Percentiles rank a stretch among this genome's conserved stretches.
These are phyloP conservation scores for Bonia amplexicaulis DNA, from an alignment of 176 grass and related monocot genomes.

Conservation along the genomic window DNA sequence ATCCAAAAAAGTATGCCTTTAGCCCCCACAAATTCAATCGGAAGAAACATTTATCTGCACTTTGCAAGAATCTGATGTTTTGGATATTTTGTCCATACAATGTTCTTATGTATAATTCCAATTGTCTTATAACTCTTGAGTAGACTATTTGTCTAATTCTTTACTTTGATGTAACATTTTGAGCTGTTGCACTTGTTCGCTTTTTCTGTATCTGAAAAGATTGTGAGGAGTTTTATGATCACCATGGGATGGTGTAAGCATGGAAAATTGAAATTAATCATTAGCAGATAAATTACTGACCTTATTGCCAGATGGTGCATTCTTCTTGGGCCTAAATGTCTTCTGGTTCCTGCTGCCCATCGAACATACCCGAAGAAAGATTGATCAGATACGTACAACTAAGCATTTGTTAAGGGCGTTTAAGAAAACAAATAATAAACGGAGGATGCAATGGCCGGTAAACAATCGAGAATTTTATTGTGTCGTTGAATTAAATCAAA, in stretches of 20 bases:
- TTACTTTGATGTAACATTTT: not conserved
- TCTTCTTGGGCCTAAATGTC: constrained; percentile 98
- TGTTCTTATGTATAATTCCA: not conserved
- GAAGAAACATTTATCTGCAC: not conserved
- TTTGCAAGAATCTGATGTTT: not conserved
- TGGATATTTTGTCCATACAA: not conserved
- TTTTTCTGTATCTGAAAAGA: not conserved
- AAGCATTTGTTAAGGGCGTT: not conserved
- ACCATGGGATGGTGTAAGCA: not conserved
- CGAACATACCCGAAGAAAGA: not conserved
- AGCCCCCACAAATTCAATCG: not conserved
- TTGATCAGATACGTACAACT: not conserved
- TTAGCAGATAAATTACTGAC: constrained; percentile 1
- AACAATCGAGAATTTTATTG: not conserved
- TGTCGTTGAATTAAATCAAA: not conserved
- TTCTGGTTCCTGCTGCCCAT: constrained; percentile 66
- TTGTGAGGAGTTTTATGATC: not conserved
- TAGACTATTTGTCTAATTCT: not conserved
- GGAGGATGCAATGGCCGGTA: not conserved
- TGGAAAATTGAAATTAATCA: not conserved
- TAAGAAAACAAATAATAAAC: not conserved
- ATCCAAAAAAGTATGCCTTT: not conserved
- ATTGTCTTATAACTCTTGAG: not conserved
- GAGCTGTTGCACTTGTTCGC: not conserved
- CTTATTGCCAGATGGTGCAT: constrained; percentile 91